These are phyloP conservation scores for Stagonosporopsis chrysanthemi DNA, from an alignment of 2,329 filamentous ascomycete genomes.

Conservation along the genomic window DNA sequence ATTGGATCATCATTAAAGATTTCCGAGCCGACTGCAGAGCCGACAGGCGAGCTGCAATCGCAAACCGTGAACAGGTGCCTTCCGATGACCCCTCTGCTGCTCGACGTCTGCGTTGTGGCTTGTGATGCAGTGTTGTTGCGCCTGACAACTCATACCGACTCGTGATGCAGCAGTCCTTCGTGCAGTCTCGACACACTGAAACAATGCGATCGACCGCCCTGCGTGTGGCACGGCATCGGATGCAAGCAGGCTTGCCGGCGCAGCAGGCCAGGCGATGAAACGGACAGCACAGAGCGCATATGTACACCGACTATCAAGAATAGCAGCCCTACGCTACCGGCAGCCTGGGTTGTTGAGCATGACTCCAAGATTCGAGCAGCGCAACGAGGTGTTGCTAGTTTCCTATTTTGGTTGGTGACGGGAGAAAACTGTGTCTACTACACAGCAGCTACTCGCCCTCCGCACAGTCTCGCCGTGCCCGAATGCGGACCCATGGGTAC, in stretches of 20 bases:
- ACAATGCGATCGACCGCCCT: slow-evolving; percentile 16
- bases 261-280: slow-evolving; percentile 7
- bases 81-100: background rate
- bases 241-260: slow-evolving; percentile 12
- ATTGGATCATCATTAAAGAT: background rate
- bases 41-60: background rate
- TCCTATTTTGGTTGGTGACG: slow-evolving; percentile 8
- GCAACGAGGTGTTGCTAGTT: slow-evolving; percentile 7
- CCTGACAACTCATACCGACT: slow-evolving; percentile 15
- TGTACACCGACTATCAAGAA: slow-evolving; percentile 10
- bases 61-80: background rate
- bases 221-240: slow-evolving; percentile 17
- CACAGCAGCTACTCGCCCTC: slow-evolving; percentile 1
- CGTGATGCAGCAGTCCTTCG: slow-evolving; percentile 15
- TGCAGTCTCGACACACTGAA: slow-evolving; percentile 9
- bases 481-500: slow-evolving; percentile 11
- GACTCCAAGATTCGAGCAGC: slow-evolving; percentile 4
- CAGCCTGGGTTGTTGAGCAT: slow-evolving; percentile 13
- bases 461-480: background rate
- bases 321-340: slow-evolving; percentile 9
- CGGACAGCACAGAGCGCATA: slow-evolving; percentile 17
- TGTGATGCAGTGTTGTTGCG: slow-evolving; percentile 7
- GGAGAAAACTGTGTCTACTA: slow-evolving; percentile 2
- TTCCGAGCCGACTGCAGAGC: background rate
- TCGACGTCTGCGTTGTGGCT: background rate